Evolutionary conservation across 2,329 filamentous ascomycete species (phyloP).

Genomic region (Fusarium cyanostomum): DNA sequence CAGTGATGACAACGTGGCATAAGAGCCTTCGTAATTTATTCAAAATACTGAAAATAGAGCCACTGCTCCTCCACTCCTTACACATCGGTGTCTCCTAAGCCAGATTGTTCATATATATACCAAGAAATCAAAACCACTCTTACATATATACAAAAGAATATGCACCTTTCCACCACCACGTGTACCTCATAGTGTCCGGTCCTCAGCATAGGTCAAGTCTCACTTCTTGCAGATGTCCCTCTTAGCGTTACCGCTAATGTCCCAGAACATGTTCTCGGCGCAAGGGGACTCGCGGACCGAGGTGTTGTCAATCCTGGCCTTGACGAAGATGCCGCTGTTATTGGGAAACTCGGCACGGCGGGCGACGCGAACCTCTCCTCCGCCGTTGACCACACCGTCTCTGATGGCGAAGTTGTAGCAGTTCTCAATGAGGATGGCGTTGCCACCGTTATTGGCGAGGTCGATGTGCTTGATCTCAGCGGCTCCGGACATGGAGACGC

Average conservation of each 20-base stretch:
- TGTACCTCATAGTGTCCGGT: no score
- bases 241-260: conserved; percentile 52
- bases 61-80: no score
- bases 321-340: conserved; percentile 60
- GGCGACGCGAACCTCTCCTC: conserved; percentile 63
- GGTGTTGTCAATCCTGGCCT: conserved; percentile 57
- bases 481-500: conserved; percentile 64
- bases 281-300: conserved; percentile 63
- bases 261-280: conserved; percentile 61
- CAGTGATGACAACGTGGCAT: no score
- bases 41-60: no score
- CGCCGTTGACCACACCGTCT: conserved; percentile 62
- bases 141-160: no score
- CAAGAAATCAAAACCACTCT: no score
- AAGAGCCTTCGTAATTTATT: no score
- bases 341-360: conserved; percentile 64
- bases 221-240: no score
- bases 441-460: conserved; percentile 62
- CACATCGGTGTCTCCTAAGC: no score
- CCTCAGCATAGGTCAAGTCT: no score
- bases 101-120: no score
- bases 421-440: conserved; percentile 67
- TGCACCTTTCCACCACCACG: no score
- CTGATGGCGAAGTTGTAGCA: conserved; percentile 64
- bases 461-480: conserved; percentile 59